Evolutionary conservation across 2,329 filamentous ascomycete genomes (phyloP).

Genomic region (Pleomassaria siparia): DNA sequence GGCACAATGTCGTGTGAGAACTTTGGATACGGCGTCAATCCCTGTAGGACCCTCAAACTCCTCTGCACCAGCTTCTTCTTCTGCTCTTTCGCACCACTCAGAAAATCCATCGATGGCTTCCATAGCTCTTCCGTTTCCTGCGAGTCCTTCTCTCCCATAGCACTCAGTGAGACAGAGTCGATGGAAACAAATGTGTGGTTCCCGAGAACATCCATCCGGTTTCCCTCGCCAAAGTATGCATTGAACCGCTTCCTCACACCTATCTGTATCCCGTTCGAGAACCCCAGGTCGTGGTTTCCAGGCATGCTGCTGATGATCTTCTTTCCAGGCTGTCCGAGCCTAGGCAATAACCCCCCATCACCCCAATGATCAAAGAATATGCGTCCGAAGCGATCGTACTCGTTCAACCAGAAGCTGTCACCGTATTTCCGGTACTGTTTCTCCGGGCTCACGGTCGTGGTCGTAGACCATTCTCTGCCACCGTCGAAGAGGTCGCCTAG

Average conservation of each 20-base stretch:
- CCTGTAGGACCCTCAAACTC: constrained; percentile 67
- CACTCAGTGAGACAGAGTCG: constrained; percentile 85
- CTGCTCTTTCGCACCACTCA: constrained; percentile 64
- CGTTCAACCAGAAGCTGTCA: constrained; percentile 79
- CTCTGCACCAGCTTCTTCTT: constrained; percentile 70
- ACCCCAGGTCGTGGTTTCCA: constrained; percentile 93
- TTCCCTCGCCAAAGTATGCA: constrained; percentile 87
- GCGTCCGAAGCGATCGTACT: constrained; percentile 81
- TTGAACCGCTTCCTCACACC: constrained; percentile 81
- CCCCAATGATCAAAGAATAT: constrained; percentile 79
- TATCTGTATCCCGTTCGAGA: constrained; percentile 80
- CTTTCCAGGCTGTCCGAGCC: constrained; percentile 64
- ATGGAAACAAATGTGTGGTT: constrained; percentile 96
- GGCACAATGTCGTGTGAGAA: constrained; percentile 64
- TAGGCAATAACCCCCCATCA: constrained; percentile 56
- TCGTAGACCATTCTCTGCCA: constrained; percentile 89
- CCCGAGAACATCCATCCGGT: constrained; percentile 84
- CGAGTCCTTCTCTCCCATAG: constrained; percentile 58
- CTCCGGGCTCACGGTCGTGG: constrained; percentile 55
- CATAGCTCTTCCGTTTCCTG: constrained; percentile 66
- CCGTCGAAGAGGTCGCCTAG: constrained; percentile 95
- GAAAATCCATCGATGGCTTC: constrained; percentile 73
- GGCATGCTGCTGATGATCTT: constrained; percentile 84
- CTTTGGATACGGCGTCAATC: constrained; percentile 57
- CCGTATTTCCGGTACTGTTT: constrained; percentile 75